Conservation (phyloP, 805 yeast genomes). For the Suhomyces vadensis region DNA sequence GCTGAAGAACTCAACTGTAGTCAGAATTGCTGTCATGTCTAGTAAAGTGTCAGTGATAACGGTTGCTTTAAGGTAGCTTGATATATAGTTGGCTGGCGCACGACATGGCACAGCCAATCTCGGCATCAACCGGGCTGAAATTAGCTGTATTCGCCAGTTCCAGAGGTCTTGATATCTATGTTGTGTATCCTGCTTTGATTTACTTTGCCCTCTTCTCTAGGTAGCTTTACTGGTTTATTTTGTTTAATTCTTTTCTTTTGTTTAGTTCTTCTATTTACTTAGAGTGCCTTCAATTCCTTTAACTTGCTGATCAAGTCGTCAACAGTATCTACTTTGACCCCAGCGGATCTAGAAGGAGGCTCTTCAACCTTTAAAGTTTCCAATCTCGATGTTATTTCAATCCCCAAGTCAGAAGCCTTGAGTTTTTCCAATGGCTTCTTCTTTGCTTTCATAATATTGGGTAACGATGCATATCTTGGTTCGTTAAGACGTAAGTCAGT, state of each 20-base stretch:
- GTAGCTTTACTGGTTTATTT: no score
- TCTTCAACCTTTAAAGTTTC: slow-evolving; percentile 75
- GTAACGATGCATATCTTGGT: slow-evolving; percentile 94
- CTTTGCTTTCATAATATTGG: slow-evolving; percentile 97
- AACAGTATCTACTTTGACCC: slow-evolving; percentile 74
- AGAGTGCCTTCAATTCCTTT: slow-evolving; percentile 73
- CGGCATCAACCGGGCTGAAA: no score
- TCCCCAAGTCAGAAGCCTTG: slow-evolving; percentile 65
- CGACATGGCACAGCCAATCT: no score
- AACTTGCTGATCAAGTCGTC: slow-evolving; percentile 80
- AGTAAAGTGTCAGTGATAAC: background rate
- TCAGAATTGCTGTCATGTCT: slow-evolving; percentile 11
- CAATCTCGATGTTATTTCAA: slow-evolving; percentile 62
- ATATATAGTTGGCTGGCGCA: no score
- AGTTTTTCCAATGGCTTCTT: slow-evolving; percentile 83
- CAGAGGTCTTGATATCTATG: no score
- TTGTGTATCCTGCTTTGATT: no score
- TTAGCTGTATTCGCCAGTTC: no score
- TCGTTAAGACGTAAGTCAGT: slow-evolving; percentile 92
- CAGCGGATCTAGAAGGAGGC: slow-evolving; percentile 81
- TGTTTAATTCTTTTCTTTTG: no score
- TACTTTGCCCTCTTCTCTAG: no score
- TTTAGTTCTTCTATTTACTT: slow-evolving; percentile 22
- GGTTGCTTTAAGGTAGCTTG: no score
- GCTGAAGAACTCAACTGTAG: slow-evolving; percentile 26